phyloP scores from a whole-genome alignment of 306 rosid species.

The Datisca glomerata region DNA sequence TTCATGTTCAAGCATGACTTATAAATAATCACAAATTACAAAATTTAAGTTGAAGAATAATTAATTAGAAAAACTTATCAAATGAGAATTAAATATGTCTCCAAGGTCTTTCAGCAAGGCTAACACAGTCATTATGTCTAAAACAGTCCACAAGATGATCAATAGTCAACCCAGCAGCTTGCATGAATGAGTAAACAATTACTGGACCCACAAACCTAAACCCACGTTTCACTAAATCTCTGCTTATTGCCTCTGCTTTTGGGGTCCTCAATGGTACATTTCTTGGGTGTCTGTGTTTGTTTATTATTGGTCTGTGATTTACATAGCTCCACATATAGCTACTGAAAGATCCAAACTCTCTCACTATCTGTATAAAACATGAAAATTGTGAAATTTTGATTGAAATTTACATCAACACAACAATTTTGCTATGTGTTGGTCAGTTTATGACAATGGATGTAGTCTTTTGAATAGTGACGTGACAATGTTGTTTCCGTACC shows the following conservation, averaged over 20 bases:
- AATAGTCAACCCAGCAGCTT: constrained; percentile 87
- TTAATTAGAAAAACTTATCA: too few relatives aligned
- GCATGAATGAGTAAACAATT: constrained; percentile 90
- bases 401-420: background rate
- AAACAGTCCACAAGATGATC: constrained; percentile 92
- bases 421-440: too few relatives aligned
- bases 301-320: constrained; percentile 71
- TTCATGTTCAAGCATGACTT: too few relatives aligned
- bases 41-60: too few relatives aligned
- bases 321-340: constrained; percentile 85
- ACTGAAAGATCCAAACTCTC: constrained; percentile 82
- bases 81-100: constrained; percentile 78
- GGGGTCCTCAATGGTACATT: constrained; percentile 79
- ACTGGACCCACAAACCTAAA: constrained; percentile 86
- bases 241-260: constrained; percentile 87
- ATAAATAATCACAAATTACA: too few relatives aligned
- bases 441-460: too few relatives aligned
- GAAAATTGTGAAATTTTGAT: background rate
- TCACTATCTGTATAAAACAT: constrained; percentile 36
- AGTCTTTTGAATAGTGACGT: background rate
- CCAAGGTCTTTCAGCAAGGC: constrained; percentile 99
- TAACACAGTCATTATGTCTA: constrained; percentile 63
- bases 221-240: constrained; percentile 70
- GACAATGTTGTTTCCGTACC: background rate
- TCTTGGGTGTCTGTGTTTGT: constrained; percentile 67